A percentile compares a stretch with the other conserved stretches of the same genome.
phyloP scores from a whole-genome alignment of 2,329 filamentous ascomycete species.

The Venturia pyrina region DNA sequence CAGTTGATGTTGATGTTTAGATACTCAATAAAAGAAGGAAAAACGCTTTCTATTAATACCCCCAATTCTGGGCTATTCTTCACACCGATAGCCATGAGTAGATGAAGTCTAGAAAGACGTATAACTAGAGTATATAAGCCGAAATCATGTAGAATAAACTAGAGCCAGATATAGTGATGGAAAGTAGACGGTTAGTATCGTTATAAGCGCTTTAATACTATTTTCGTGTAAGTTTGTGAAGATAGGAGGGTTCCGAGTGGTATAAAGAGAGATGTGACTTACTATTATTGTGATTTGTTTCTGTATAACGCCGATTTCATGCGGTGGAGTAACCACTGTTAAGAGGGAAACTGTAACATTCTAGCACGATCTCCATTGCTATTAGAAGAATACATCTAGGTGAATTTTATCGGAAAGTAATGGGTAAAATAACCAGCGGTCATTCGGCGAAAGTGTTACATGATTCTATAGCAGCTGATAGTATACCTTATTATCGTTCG shows the following conservation, averaged over 20 bases:
- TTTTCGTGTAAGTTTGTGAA: neutral
- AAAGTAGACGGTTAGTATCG: neutral
- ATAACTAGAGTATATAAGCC: neutral
- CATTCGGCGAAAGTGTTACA: too few relatives aligned
- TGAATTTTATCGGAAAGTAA: too few relatives aligned
- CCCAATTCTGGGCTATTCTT: neutral
- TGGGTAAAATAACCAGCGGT: too few relatives aligned
- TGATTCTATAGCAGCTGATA: too few relatives aligned
- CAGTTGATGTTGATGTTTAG: neutral
- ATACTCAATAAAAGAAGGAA: neutral
- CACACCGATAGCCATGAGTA: neutral
- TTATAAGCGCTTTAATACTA: neutral
- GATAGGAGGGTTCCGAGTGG: neutral
- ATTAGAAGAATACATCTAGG: too few relatives aligned
- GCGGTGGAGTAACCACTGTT: too few relatives aligned
- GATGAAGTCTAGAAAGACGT: neutral
- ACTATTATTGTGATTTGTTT: neutral
- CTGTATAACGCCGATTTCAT: too few relatives aligned
- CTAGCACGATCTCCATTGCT: too few relatives aligned
- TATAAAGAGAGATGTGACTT: neutral
- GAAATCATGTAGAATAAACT: neutral
- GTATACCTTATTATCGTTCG: too few relatives aligned
- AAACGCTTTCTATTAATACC: neutral
- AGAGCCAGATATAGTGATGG: neutral
- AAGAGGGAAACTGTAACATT: too few relatives aligned